Evolutionary conservation across 768 basidiomycete genomes (phyloP).

Genomic region (Mycena albidolilacea): DNA sequence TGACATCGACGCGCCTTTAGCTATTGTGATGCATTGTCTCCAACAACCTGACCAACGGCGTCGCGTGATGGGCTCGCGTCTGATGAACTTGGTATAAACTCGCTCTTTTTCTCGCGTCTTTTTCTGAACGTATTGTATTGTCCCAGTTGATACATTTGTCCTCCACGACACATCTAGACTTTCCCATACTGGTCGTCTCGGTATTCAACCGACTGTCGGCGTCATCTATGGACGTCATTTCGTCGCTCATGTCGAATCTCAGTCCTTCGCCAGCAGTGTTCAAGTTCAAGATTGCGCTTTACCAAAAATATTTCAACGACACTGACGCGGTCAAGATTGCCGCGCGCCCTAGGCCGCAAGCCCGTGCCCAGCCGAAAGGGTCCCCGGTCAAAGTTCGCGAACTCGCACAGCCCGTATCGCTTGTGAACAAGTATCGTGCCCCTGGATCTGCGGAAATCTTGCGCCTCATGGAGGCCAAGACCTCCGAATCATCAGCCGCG

Average conservation of each 20-base stretch:
- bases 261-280: conserved; percentile 51
- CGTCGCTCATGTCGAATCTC: conserved; percentile 51
- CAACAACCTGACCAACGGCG: conserved; percentile 34
- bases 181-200: conserved; percentile 51
- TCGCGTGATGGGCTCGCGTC: conserved; percentile 37
- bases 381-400: conserved; percentile 38
- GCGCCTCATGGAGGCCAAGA: conserved; percentile 40
- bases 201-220: conserved; percentile 54
- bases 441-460: conserved; percentile 47
- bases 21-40: conserved; percentile 48
- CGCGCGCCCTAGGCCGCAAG: conserved; percentile 44
- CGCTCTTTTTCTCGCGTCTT: background rate
- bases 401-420: conserved; percentile 44
- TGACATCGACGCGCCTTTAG: conserved; percentile 67
- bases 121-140: background rate
- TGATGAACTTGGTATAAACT: conserved; percentile 36
- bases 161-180: conserved; percentile 55
- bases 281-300: conserved; percentile 58
- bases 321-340: conserved; percentile 35
- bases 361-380: conserved; percentile 51
- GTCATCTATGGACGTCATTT: conserved; percentile 45
- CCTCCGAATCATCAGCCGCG: conserved; percentile 27
- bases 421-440: conserved; percentile 46
- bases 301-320: conserved; percentile 55
- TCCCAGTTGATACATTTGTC: conserved; percentile 58